These are phyloP conservation scores for Prunella vulgaris DNA, from an alignment of 257 asterid species.

Conservation along the genomic window DNA sequence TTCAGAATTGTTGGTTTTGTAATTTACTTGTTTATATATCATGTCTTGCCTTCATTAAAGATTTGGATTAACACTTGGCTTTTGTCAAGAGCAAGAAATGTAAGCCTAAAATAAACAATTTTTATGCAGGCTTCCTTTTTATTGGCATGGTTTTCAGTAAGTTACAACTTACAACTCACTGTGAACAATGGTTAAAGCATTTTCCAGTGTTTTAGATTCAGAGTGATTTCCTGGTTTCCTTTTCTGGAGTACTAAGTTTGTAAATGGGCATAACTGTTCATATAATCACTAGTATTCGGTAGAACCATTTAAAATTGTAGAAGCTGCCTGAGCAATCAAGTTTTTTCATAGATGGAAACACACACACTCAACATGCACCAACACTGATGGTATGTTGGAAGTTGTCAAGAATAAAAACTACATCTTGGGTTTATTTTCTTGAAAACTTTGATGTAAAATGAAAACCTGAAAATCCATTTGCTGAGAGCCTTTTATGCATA, in stretches of 20 bases:
- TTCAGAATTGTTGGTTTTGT: too few relatives aligned
- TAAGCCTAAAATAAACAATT: background rate
- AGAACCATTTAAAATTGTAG: background rate
- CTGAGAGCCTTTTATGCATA: background rate
- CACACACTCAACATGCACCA: too few relatives aligned
- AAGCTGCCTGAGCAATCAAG: background rate
- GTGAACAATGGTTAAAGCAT: background rate
- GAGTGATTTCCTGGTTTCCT: background rate
- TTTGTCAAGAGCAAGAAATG: background rate
- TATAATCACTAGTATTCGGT: background rate
- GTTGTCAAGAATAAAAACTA: background rate
- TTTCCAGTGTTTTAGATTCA: background rate
- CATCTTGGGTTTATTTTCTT: background rate
- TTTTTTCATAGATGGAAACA: background rate
- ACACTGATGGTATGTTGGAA: background rate
- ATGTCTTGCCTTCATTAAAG: background rate
- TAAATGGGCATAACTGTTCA: background rate
- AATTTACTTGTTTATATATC: background rate
- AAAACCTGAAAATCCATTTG: conserved; percentile 2
- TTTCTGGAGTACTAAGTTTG: background rate
- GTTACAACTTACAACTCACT: background rate
- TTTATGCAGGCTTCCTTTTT: background rate
- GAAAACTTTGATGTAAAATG: background rate
- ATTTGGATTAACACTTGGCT: background rate
- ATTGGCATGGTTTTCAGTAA: background rate